Conservation (phyloP, 2,329 filamentous ascomycete species). For the Fusarium anthophilum region DNA sequence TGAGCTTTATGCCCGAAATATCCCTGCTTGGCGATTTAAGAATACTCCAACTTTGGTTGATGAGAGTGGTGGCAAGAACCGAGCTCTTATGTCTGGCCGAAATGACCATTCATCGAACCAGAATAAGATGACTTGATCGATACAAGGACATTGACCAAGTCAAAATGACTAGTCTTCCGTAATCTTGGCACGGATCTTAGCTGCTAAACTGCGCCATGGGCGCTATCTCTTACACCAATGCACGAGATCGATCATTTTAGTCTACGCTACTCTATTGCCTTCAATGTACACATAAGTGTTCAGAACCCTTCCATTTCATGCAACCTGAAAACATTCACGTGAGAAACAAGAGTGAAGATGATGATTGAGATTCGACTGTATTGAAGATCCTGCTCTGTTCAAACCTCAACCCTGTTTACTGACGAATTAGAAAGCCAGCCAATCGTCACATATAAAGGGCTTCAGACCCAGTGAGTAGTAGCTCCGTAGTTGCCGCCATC, state of each 20-base stretch:
- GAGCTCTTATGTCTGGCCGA: background rate
- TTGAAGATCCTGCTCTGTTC: no score
- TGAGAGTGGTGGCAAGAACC: background rate
- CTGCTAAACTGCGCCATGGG: background rate
- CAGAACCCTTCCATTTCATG: no score
- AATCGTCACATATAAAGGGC: background rate
- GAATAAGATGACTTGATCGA: background rate
- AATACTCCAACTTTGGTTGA: conserved; percentile 1
- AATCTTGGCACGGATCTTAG: background rate
- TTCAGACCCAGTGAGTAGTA: background rate
- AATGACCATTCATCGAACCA: background rate
- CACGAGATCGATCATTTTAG: background rate
- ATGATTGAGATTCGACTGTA: background rate
- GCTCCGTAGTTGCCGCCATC: background rate
- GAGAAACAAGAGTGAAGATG: background rate
- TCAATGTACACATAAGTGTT: background rate
- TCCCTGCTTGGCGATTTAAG: conserved; percentile 18
- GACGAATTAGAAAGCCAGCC: background rate
- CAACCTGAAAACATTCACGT: background rate
- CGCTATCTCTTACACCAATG: background rate
- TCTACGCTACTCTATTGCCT: no score
- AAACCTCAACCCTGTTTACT: background rate
- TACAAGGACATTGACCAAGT: background rate
- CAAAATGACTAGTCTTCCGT: no score
- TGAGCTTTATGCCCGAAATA: conserved; percentile 14